Conservation (phyloP, 768 basidiomycete species). For the Kwoniella pini region DNA sequence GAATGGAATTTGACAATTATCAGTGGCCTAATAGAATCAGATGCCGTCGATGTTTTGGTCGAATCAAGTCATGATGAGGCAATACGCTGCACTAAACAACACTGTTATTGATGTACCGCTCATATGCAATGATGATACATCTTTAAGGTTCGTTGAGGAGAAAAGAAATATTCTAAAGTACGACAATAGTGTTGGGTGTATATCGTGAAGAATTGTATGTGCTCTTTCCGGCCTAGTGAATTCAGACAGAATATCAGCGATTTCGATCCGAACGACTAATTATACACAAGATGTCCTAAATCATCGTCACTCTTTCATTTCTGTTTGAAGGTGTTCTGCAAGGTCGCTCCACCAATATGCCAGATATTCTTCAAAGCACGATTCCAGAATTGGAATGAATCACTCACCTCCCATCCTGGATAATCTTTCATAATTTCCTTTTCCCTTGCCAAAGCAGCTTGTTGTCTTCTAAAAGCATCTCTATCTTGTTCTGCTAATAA, state of each 20-base stretch:
- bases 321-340: too few species aligned
- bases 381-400: too few species aligned
- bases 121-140: constrained; percentile 9
- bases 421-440: constrained; percentile 94
- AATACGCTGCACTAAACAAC: not conserved
- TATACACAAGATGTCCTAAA: too few species aligned
- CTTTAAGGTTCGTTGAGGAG: not conserved
- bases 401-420: constrained; percentile 85
- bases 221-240: constrained; percentile 76
- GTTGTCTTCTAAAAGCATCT: constrained; percentile 75
- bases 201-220: constrained; percentile 80
- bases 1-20: too few species aligned
- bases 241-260: not conserved
- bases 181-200: constrained; percentile 64
- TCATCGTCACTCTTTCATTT: too few species aligned
- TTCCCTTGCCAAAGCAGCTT: constrained; percentile 76
- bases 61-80: too few species aligned
- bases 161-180: constrained; percentile 57
- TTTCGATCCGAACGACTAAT: too few species aligned
- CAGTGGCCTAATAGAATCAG: too few species aligned
- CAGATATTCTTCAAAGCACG: not conserved
- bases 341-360: not conserved
- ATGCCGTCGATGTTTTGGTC: too few species aligned
- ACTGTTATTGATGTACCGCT: not conserved
- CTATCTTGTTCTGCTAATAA: constrained; percentile 93